Evolutionary conservation across 257 asterid species (phyloP), one percentile per base, ranked within the genome.

Genomic region (Ligustrum vulgare): DNA sequence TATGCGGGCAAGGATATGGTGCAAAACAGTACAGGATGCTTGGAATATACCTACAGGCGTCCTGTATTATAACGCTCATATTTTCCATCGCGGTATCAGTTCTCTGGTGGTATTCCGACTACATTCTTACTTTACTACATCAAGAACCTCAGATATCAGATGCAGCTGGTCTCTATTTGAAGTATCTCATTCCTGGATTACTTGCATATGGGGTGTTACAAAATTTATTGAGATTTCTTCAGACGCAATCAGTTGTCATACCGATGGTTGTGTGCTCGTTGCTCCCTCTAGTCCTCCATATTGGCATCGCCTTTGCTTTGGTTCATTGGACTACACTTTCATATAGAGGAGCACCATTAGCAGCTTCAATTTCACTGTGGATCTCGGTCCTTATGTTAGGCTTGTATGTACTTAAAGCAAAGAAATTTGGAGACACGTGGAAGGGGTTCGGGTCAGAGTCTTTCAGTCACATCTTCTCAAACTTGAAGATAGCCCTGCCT

Each of bases 1-100:
- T 93, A 60, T 93, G 98, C 8, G 97, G 98, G 13, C 97, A 93
- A 85, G 93, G 93, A 49, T 91, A 78, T 8, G 96, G 98, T 2
- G 96, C 96, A 18, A 87, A 79, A 71, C 34, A 77, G 78, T 88
- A 91, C 43, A 62, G 87, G 33, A 78, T 77, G 84, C 9, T 91
- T 23, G 98, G 98, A 3, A 71, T 91, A 23, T 85, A 93, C 67
- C 87, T 93, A 3, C 98, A 93, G 11, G 82, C 97, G 8, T 88
- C 97, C 5, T 91, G 93, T 86, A 67, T 89, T 45, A 77, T 89
- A 62, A 83, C 97, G 1, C 3, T 82, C 72, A 13, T 78, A 56
- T 88, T 83, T 78, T 37, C 84, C 8, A 18, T 75, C 6, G 18
- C 68, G 0, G 79, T 91, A 5, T 83, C 96, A 0, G 36, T 89